Conservation (phyloP, 225 moss, liverwort and hornwort genomes). For the Sphagnum tenellum region DNA sequence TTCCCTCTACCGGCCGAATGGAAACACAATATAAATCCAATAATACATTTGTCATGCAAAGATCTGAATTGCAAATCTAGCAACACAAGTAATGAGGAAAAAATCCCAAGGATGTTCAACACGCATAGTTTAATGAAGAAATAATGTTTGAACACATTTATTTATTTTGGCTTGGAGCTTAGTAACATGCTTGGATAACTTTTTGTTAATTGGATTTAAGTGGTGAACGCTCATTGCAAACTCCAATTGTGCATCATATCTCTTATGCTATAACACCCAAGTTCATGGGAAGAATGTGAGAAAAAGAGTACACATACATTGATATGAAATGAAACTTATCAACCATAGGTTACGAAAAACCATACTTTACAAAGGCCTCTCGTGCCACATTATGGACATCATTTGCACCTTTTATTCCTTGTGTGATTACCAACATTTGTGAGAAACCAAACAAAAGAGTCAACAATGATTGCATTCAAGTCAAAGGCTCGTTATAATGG, state of each 20-base stretch:
- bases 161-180: conserved; percentile 75
- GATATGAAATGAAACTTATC: too few species aligned
- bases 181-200: conserved; percentile 71
- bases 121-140: too few species aligned
- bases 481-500: conserved; percentile 4
- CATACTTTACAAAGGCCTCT: conserved; percentile 80
- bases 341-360: too few species aligned
- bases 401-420: conserved; percentile 83
- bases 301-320: too few species aligned
- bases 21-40: too few species aligned
- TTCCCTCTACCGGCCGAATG: conserved; percentile 75
- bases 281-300: too few species aligned
- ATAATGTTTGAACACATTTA: too few species aligned
- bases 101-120: too few species aligned
- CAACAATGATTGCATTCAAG: conserved; percentile 1
- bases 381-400: conserved; percentile 92
- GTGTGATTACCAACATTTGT: conserved; percentile 87
- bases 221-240: conserved; percentile 81
- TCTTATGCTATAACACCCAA: conserved; percentile 69
- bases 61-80: too few species aligned
- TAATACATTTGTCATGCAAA: too few species aligned
- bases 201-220: conserved; percentile 66
- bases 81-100: too few species aligned
- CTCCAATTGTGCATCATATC: conserved; percentile 74
- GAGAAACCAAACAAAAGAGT: conserved; percentile 1